Evolutionary conservation across 1,284 basidiomycete species (phyloP), one percentile per base, ranked within the genome.

Genomic region (Vanrija sp.): DNA sequence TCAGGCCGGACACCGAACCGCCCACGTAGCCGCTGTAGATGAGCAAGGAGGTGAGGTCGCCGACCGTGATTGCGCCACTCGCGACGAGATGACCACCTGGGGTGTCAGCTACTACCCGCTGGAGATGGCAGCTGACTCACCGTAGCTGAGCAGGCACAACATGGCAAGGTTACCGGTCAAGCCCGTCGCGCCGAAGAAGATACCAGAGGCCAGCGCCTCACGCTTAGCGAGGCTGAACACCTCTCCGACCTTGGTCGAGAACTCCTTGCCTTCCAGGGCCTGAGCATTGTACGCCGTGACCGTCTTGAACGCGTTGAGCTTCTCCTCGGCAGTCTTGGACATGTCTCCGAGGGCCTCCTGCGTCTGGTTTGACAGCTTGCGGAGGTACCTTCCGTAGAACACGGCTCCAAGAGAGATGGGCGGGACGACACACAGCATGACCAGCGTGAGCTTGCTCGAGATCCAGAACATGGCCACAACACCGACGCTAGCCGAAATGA

Each of bases 401-500:
- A 98, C 94, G 43, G 93, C 94, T 59, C 92, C 94, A 53, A 98
- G 81, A 7, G 93, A 95, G 9, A 98, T 87, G 0, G 95, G 95
- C 6, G 95, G 96, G 0, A 98, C 93, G 48, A 97, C 85, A 19
- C 85, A 84, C 57, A 98, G 82, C 95, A 98, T 98, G 56, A 98
- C 80, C 45, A 89, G 72, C 0, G 95, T 97, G 54, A 98, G 78
- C 51, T 86, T 87, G 0, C 90, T 87, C 1, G 93, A 97, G 58
- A 98, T 84, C 77, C 88, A 94, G 65, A 98, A 87, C 95, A 98
- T 98, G 51, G 93, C 90, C 39, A 88, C 89, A 60, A 97, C 79
- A 45, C 93, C 93, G 61, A 90, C 91, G 6, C 86, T 84, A 27
- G 91, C 88, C 78, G 92, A 93, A 35, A 95, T 88, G 39, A 91